Conservation (phyloP, 1,284 basidiomycete genomes). For the Phellinidium pouzarii region DNA sequence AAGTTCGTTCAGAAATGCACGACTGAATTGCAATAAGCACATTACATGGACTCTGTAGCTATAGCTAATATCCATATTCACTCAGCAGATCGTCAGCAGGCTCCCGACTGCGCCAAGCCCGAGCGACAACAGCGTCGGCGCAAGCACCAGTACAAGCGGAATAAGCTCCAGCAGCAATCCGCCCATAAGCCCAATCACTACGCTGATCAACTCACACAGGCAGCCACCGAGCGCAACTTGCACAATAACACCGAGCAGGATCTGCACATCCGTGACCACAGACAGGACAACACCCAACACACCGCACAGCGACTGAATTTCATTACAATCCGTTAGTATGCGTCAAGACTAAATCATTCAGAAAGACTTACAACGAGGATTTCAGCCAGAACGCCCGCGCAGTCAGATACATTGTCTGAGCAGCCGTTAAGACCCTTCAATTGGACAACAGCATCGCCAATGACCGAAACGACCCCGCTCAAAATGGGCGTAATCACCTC, state of each 20-base stretch:
- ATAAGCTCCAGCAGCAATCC: conserved; percentile 13
- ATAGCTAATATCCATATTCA: too few relatives aligned
- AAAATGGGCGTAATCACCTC: conserved; percentile 1
- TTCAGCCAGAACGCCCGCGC: neutral
- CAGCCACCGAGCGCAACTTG: conserved; percentile 13
- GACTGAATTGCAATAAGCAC: too few relatives aligned
- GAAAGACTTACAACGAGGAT: conserved; percentile 4
- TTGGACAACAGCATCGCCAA: neutral
- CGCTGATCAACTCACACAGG: conserved; percentile 14
- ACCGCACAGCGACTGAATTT: conserved; percentile 11
- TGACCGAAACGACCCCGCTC: neutral
- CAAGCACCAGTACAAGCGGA: conserved; percentile 14
- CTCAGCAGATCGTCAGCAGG: conserved; percentile 13
- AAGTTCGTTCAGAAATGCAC: too few relatives aligned
- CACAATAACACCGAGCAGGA: conserved; percentile 10
- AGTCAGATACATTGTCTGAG: neutral
- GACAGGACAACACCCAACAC: conserved; percentile 15
- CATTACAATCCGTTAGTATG: neutral
- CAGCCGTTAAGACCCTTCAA: conserved; percentile 4
- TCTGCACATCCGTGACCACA: conserved; percentile 10
- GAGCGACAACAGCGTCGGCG: conserved; percentile 2
- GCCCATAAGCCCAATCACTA: conserved; percentile 7
- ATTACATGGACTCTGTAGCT: too few relatives aligned
- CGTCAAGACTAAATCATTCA: neutral
- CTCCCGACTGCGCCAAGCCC: conserved; percentile 10